These are phyloP conservation scores for Somion occarium DNA, from an alignment of 1,284 basidiomycete genomes.

Conservation along the genomic window DNA sequence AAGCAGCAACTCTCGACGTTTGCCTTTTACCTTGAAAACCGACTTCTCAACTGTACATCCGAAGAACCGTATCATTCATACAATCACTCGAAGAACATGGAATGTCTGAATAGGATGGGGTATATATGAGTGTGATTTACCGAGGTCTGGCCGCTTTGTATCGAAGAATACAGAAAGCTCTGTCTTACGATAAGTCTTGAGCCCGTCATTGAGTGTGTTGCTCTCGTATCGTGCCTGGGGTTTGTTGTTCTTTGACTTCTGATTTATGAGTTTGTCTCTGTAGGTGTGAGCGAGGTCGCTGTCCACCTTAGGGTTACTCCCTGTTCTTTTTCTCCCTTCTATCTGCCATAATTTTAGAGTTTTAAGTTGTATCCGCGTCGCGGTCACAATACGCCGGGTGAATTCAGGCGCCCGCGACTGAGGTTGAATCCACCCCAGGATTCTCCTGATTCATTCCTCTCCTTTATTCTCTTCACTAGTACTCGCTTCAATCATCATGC, in stretches of 20 bases:
- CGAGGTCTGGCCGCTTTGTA: background rate
- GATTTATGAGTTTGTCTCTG: background rate
- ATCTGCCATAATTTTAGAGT: too few species aligned
- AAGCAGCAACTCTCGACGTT: too few species aligned
- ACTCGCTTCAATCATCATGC: too few species aligned
- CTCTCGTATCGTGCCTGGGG: background rate
- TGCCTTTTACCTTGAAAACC: background rate
- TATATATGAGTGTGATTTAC: background rate
- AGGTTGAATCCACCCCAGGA: too few species aligned
- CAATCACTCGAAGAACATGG: background rate
- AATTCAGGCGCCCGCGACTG: too few species aligned
- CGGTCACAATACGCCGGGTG: too few species aligned
- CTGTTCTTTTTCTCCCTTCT: background rate
- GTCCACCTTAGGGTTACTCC: background rate
- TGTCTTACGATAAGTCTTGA: background rate
- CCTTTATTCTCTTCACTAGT: too few species aligned
- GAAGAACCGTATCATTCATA: background rate
- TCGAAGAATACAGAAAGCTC: background rate
- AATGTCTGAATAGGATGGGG: background rate
- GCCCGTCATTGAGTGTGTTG: background rate
- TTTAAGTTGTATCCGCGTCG: too few species aligned
- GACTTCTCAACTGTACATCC: background rate
- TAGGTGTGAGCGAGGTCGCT: background rate
- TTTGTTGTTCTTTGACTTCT: background rate
- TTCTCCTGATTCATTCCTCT: too few species aligned